Evolutionary conservation across 2,329 filamentous ascomycete genomes (phyloP).

Genomic region (Xylaria sp.): DNA sequence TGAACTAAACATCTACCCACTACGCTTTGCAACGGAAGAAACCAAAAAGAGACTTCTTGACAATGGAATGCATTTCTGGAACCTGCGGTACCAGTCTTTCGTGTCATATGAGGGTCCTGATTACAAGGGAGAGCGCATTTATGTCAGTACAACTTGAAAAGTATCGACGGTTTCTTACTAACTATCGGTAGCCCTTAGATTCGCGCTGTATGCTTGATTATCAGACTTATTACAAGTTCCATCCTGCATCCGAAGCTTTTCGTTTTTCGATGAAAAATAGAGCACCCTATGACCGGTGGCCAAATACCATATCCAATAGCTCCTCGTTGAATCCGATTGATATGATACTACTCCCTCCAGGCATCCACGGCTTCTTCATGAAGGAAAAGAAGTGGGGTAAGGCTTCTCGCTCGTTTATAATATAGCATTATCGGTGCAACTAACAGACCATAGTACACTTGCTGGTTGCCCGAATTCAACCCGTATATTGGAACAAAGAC

Average conservation of each 20-base stretch:
- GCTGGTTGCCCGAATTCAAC: conserved; percentile 8
- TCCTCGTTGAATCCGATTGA: conserved; percentile 6
- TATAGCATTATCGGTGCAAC: not conserved
- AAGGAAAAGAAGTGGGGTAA: conserved; percentile 11
- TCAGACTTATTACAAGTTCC: conserved; percentile 15
- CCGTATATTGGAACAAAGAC: conserved; percentile 16
- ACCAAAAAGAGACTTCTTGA: not conserved
- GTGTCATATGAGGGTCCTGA: not conserved
- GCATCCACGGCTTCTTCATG: conserved; percentile 10
- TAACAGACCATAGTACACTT: conserved; percentile 14
- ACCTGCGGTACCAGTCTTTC: not conserved
- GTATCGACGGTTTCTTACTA: not conserved
- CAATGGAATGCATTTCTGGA: not conserved
- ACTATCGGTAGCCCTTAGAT: conserved; percentile 9
- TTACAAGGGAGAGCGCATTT: conserved; percentile 1
- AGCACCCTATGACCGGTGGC: conserved; percentile 9
- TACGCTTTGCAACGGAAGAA: conserved; percentile 1
- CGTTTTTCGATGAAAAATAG: not conserved
- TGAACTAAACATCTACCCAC: not conserved
- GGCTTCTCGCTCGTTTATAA: not conserved
- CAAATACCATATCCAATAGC: conserved; percentile 2
- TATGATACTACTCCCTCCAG: conserved; percentile 6
- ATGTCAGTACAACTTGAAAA: not conserved
- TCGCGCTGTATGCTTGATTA: conserved; percentile 8
- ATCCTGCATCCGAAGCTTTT: conserved; percentile 2